Evolutionary conservation across 2,329 filamentous ascomycete genomes (phyloP).

Genomic region (Aspergillus neoniger): DNA sequence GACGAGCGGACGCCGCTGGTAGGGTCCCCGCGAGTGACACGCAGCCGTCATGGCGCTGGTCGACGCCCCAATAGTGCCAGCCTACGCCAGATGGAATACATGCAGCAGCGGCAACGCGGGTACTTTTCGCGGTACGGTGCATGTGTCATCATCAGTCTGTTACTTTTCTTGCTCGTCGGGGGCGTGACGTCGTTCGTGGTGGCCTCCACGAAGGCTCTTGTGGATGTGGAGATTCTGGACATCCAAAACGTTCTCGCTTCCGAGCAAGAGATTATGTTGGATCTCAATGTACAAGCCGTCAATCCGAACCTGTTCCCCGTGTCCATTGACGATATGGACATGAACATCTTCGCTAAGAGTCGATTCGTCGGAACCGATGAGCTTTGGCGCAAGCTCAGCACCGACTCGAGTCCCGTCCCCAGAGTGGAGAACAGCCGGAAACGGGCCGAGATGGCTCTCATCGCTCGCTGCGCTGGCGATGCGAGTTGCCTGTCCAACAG

Average conservation of each 20-base stretch:
- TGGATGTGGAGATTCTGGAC: conserved; percentile 73
- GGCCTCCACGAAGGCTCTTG: conserved; percentile 84
- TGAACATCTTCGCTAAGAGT: conserved; percentile 93
- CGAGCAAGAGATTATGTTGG: conserved; percentile 92
- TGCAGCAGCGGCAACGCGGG: conserved; percentile 65
- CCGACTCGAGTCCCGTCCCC: conserved; percentile 31
- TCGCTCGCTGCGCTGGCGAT: conserved; percentile 29
- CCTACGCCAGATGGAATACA: conserved; percentile 71
- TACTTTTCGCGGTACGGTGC: conserved; percentile 77
- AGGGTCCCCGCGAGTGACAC: conserved; percentile 59
- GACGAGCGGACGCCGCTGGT: conserved; percentile 87
- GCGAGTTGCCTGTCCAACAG: conserved; percentile 23
- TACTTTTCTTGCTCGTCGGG: conserved; percentile 79
- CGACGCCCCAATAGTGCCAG: conserved; percentile 60
- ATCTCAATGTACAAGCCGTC: conserved; percentile 80
- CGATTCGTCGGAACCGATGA: conserved; percentile 72
- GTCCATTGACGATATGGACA: conserved; percentile 79
- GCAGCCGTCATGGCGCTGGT: conserved; percentile 51
- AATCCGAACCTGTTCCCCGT: conserved; percentile 94
- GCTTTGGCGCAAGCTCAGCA: conserved; percentile 40
- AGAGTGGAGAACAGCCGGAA: conserved; percentile 36
- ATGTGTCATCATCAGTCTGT: conserved; percentile 78
- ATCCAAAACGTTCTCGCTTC: conserved; percentile 90
- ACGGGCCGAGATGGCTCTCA: conserved; percentile 33
- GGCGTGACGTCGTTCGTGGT: conserved; percentile 86